A percentile compares a stretch with the other conserved stretches of the same genome.
Conservation (phyloP, 257 asterid genomes). For the Ocimum tenuiflorum region DNA sequence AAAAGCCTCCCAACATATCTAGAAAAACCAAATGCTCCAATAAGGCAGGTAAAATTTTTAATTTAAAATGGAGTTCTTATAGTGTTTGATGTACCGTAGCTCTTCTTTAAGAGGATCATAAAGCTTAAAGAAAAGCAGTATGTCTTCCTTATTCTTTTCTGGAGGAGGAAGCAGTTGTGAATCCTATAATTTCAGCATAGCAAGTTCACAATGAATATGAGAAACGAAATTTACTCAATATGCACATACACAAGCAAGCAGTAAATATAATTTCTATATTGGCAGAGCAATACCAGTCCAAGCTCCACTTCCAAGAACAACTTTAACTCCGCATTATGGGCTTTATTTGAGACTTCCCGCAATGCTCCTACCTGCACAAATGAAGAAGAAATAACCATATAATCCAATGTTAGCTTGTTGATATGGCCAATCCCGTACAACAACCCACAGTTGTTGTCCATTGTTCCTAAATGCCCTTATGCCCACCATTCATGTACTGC, state of each 20-base stretch:
- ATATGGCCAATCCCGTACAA: too few relatives aligned
- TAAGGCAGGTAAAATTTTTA: not conserved
- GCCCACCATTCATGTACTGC: too few relatives aligned
- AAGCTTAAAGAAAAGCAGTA: conserved; percentile 85
- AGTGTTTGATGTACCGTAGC: conserved; percentile 48
- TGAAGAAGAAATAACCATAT: too few relatives aligned
- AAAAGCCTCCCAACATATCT: conserved; percentile 84
- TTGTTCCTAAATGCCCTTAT: too few relatives aligned
- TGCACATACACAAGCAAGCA: conserved; percentile 2
- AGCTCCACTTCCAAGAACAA: conserved; percentile 74
- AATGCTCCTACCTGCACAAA: conserved; percentile 77
- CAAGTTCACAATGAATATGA: conserved; percentile 18
- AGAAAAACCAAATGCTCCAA: conserved; percentile 18
- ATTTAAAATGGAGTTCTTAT: not conserved
- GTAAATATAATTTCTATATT: conserved; percentile 4
- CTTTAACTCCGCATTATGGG: conserved; percentile 81
- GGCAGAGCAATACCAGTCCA: conserved; percentile 52
- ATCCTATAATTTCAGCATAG: conserved; percentile 41
- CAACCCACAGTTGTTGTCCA: too few relatives aligned
- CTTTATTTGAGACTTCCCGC: conserved; percentile 84
- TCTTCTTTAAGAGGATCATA: conserved; percentile 86
- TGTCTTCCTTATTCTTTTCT: conserved; percentile 77
- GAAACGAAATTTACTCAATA: not conserved
- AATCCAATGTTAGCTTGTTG: too few relatives aligned
- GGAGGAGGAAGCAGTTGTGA: conserved; percentile 60